Evolutionary conservation across 129 eudicot genomes (phyloP).

Genomic region (Arctium minus): DNA sequence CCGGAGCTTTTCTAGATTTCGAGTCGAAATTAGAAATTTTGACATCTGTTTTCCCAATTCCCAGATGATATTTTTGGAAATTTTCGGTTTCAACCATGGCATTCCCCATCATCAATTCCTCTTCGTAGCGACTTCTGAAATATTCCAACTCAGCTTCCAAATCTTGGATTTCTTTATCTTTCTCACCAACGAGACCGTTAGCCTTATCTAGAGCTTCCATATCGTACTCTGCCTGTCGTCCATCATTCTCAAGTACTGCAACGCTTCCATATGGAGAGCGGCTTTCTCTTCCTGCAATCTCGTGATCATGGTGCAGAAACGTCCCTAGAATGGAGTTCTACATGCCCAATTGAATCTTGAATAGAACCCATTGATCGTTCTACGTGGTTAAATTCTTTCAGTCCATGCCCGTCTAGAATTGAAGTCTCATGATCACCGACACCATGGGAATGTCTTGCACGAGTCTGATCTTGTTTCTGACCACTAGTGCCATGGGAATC

Average conservation of each 20-base stretch:
- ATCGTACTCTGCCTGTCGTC: conserved; percentile 94
- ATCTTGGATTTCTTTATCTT: conserved; percentile 77
- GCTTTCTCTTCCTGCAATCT: conserved; percentile 97
- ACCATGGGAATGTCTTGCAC: no score
- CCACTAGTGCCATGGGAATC: no score
- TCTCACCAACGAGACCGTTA: conserved; percentile 71
- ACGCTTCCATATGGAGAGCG: conserved; percentile 75
- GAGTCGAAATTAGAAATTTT: not conserved
- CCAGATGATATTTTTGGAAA: conserved; percentile 5
- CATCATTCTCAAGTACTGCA: conserved; percentile 89
- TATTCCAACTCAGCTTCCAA: conserved; percentile 66
- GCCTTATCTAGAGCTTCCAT: conserved; percentile 83
- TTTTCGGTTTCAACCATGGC: not conserved
- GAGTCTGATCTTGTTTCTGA: no score
- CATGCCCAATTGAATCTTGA: not conserved
- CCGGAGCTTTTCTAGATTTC: not conserved
- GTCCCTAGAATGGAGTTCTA: not conserved
- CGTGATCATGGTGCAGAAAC: not conserved
- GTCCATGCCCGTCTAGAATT: not conserved
- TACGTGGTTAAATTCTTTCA: conserved; percentile 14
- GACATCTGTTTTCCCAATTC: conserved; percentile 20
- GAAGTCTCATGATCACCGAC: no score
- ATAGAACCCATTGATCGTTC: not conserved
- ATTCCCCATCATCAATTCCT: conserved; percentile 29
- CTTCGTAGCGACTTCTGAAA: conserved; percentile 45